A percentile compares a stretch with the other conserved stretches of the same genome.
Conservation (phyloP, 495 filamentous ascomycete genomes). For the Penicillium lagena region DNA sequence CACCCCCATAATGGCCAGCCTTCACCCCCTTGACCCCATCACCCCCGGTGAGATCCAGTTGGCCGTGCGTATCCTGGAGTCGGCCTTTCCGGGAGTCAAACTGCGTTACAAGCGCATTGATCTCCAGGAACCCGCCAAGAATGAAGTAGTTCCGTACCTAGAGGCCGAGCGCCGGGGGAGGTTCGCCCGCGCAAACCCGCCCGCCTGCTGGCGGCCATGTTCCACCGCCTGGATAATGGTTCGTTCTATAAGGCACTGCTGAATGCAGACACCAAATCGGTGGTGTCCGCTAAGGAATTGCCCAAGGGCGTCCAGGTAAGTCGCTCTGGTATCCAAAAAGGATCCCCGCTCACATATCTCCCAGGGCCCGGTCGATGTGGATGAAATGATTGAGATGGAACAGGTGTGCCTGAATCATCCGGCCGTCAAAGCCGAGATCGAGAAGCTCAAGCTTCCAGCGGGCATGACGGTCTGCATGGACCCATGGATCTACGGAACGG, state of each 20-base stretch:
- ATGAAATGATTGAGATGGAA: conserved; percentile 39
- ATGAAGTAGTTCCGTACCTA: conserved; percentile 35
- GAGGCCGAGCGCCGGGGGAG: conserved; percentile 31
- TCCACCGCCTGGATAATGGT: conserved; percentile 35
- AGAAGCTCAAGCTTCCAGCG: conserved; percentile 33
- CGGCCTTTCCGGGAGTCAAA: conserved; percentile 31
- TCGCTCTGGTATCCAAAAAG: not conserved
- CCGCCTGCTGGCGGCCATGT: conserved; percentile 33
- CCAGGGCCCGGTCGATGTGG: conserved; percentile 32
- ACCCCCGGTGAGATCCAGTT: conserved; percentile 36
- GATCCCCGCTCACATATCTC: no score
- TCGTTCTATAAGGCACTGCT: conserved; percentile 37
- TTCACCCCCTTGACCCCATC: conserved; percentile 40
- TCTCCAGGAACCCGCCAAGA: conserved; percentile 36
- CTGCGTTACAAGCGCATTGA: conserved; percentile 41
- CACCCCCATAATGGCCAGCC: conserved; percentile 15
- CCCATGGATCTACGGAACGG: conserved; percentile 41
- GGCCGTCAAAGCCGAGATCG: conserved; percentile 36
- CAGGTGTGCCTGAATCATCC: conserved; percentile 30
- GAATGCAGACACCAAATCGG: conserved; percentile 33
- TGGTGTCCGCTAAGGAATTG: conserved; percentile 32
- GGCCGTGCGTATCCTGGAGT: conserved; percentile 30
- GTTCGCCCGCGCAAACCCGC: conserved; percentile 28
- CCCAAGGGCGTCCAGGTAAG: conserved; percentile 33
- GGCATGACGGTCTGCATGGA: conserved; percentile 37